These are phyloP conservation scores for Haplographium delicatum DNA, from an alignment of 495 filamentous ascomycete species.

Conservation along the genomic window DNA sequence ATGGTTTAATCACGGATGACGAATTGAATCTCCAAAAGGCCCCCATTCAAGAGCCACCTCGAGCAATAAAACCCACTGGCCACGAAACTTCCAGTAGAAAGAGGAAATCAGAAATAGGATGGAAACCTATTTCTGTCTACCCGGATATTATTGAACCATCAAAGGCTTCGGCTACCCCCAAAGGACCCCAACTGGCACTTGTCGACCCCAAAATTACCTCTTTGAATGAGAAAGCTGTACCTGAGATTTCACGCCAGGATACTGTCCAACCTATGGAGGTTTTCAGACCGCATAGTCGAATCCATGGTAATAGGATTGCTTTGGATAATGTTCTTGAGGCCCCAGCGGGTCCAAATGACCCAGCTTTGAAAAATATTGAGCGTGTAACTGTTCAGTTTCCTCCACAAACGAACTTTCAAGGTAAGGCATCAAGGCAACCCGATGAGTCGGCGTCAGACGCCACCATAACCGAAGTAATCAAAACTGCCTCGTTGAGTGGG, in stretches of 20 bases:
- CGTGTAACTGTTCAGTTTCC: not conserved
- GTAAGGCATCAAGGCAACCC: conserved; percentile 17
- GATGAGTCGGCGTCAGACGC: conserved; percentile 11
- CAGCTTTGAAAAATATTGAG: conserved; percentile 2
- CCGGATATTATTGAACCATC: conserved; percentile 11
- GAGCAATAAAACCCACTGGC: not conserved
- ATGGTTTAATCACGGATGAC: conserved; percentile 2
- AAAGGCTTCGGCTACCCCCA: conserved; percentile 5
- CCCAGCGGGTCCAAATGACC: conserved; percentile 12
- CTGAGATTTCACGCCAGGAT: not conserved
- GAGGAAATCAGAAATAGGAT: conserved; percentile 1
- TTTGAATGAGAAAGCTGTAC: not conserved
- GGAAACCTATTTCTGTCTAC: conserved; percentile 6
- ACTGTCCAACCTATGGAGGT: conserved; percentile 20
- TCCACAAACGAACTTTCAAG: not conserved
- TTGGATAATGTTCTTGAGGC: conserved; percentile 12
- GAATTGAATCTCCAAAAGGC: conserved; percentile 1
- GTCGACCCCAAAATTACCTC: not conserved
- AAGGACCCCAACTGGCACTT: not conserved
- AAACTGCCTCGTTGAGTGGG: conserved; percentile 11
- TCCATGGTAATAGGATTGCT: not conserved
- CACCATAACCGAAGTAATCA: conserved; percentile 15
- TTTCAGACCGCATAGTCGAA: not conserved
- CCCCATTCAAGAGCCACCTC: conserved; percentile 2
- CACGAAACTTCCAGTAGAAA: not conserved